phyloP scores from a whole-genome alignment of 2,329 filamentous ascomycete genomes.

The Penicillium sp. region DNA sequence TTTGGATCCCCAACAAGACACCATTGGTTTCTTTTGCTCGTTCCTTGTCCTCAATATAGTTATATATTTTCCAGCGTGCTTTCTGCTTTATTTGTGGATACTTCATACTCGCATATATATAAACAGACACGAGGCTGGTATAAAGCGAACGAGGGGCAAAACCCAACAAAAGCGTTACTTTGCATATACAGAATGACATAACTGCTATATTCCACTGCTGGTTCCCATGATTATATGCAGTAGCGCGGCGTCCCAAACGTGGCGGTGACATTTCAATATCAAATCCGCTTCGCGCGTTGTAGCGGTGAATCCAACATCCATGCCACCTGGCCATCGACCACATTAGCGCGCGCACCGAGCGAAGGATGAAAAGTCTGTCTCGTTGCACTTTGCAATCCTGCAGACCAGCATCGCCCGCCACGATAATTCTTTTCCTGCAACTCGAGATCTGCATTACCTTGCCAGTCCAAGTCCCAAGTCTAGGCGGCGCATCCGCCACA shows the following conservation, averaged over 20 bases:
- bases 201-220: background rate
- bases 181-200: slow-evolving; percentile 10
- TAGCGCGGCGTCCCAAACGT: slow-evolving; percentile 20
- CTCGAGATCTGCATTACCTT: too few relatives aligned
- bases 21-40: slow-evolving; percentile 5
- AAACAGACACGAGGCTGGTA: background rate
- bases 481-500: too few relatives aligned
- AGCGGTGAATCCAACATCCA: slow-evolving; percentile 18
- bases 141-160: background rate
- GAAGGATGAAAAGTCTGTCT: background rate
- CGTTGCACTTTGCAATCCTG: too few relatives aligned
- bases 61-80: background rate
- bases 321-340: slow-evolving; percentile 1
- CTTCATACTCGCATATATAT: background rate
- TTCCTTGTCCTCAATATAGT: slow-evolving; percentile 5
- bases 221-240: slow-evolving; percentile 16
- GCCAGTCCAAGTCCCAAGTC: too few relatives aligned
- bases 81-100: background rate
- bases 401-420: too few relatives aligned
- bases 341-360: background rate
- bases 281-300: slow-evolving; percentile 9
- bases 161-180: slow-evolving; percentile 1
- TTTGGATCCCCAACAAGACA: slow-evolving; percentile 7
- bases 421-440: too few relatives aligned
- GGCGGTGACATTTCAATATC: slow-evolving; percentile 22